These are phyloP conservation scores for Aspergillus sp. DNA, from an alignment of 2,329 filamentous ascomycete genomes.

Conservation along the genomic window DNA sequence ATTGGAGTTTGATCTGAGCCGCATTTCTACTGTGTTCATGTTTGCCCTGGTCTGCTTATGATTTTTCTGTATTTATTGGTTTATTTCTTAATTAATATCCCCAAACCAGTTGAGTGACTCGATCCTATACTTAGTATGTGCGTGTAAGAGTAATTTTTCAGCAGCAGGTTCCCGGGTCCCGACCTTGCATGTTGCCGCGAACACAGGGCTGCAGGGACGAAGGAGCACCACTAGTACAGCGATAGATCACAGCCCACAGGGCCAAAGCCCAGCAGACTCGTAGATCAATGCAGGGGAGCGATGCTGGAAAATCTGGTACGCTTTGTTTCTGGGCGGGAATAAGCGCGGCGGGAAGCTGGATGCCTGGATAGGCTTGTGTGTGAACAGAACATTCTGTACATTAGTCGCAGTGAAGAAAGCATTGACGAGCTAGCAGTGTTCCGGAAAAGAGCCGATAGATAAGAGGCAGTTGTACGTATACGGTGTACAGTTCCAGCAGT, in stretches of 20 bases:
- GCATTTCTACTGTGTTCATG: conserved; percentile 15
- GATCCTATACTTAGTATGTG: background rate
- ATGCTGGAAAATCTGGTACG: background rate
- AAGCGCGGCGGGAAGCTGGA: background rate
- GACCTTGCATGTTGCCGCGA: background rate
- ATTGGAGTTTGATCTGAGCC: conserved; percentile 23
- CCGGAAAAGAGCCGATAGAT: background rate
- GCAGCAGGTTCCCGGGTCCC: background rate
- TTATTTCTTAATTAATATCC: background rate
- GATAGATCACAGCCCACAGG: background rate
- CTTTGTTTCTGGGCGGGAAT: background rate
- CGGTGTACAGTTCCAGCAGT: background rate
- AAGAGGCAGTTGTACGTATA: no score
- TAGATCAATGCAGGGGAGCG: background rate
- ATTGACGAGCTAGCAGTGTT: background rate
- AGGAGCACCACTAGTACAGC: background rate
- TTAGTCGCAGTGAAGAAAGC: background rate
- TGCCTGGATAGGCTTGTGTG: background rate
- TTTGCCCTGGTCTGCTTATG: conserved; percentile 7
- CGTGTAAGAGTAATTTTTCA: background rate
- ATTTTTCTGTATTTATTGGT: conserved; percentile 1
- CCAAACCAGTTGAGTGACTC: background rate
- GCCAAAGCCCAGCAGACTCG: background rate
- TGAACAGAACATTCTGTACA: background rate
- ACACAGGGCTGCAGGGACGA: background rate